These are phyloP conservation scores for Fibroporia radiculosa DNA, from an alignment of 768 basidiomycete species.

Conservation along the genomic window DNA sequence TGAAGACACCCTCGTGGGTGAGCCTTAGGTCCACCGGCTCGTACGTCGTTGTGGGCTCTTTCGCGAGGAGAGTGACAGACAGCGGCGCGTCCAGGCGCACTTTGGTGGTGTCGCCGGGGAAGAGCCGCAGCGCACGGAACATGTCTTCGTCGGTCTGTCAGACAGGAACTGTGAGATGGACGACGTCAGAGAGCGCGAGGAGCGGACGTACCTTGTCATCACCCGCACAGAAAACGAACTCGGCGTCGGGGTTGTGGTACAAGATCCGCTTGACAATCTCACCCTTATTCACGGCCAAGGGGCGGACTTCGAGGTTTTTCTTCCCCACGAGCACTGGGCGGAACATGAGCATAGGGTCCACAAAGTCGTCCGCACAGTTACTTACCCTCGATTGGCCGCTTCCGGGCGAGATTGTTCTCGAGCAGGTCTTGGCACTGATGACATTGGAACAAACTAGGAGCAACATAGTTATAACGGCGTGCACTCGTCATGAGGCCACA, in stretches of 20 bases:
- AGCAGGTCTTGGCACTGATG: constrained; percentile 94
- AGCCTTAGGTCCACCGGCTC: constrained; percentile 54
- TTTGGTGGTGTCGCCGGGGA: constrained; percentile 26
- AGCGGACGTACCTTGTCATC: constrained; percentile 84
- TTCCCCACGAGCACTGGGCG: constrained; percentile 83
- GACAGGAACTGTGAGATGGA: background rate
- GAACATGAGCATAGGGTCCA: background rate
- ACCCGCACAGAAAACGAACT: constrained; percentile 96
- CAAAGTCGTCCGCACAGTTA: background rate
- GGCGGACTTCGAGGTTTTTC: constrained; percentile 97
- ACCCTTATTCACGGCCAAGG: constrained; percentile 94
- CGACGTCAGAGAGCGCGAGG: background rate
- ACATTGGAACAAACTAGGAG: constrained; percentile 76
- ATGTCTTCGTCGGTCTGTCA: constrained; percentile 94
- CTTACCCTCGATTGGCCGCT: constrained; percentile 88
- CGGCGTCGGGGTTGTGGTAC: constrained; percentile 88
- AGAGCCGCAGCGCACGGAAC: constrained; percentile 83
- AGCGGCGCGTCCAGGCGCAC: constrained; percentile 46
- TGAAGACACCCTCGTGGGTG: constrained; percentile 68
- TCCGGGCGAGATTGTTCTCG: constrained; percentile 89
- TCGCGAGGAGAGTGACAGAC: constrained; percentile 33
- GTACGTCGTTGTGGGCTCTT: constrained; percentile 23
- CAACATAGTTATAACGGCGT: background rate
- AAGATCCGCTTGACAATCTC: constrained; percentile 95
- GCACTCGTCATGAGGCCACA: constrained; percentile 8